phyloP scores from a whole-genome alignment of 345 rosid genomes.

The Arabis hirsuta region DNA sequence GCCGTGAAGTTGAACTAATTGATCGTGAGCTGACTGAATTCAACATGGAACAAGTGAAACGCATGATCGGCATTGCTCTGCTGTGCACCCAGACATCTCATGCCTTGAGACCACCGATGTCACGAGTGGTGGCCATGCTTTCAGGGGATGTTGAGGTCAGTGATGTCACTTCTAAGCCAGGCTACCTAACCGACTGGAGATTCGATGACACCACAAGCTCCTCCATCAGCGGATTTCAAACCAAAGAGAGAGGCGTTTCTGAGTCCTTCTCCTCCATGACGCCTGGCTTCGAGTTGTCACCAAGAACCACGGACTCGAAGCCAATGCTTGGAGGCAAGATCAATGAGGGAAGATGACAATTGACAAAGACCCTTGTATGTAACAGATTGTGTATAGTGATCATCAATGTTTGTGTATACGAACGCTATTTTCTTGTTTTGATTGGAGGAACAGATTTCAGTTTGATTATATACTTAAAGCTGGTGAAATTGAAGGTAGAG shows the following conservation, averaged over 20 bases:
- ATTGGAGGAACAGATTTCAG: neutral
- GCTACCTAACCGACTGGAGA: constrained; percentile 60
- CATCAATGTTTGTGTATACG: constrained; percentile 3
- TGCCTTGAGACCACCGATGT: constrained; percentile 61
- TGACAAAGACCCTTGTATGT: neutral
- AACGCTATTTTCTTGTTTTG: neutral
- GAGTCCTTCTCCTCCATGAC: constrained; percentile 26
- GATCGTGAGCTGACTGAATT: constrained; percentile 49
- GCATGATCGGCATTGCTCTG: constrained; percentile 59
- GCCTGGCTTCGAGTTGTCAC: neutral
- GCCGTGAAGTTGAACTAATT: constrained; percentile 49
- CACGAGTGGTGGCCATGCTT: constrained; percentile 70
- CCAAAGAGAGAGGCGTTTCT: constrained; percentile 11
- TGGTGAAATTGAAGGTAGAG: no score
- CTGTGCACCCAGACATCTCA: constrained; percentile 66
- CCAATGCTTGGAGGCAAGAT: constrained; percentile 38
- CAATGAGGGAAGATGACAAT: constrained; percentile 33
- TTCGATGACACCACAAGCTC: constrained; percentile 49
- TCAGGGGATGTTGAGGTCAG: constrained; percentile 64
- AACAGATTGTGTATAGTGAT: neutral
- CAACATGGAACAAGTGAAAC: constrained; percentile 53
- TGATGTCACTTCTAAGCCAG: constrained; percentile 49
- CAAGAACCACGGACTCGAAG: neutral
- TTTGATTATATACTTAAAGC: neutral
- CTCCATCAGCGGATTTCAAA: constrained; percentile 33